These are phyloP conservation scores for Boletus semigastroideus DNA, from an alignment of 1,284 basidiomycete genomes.

Conservation along the genomic window DNA sequence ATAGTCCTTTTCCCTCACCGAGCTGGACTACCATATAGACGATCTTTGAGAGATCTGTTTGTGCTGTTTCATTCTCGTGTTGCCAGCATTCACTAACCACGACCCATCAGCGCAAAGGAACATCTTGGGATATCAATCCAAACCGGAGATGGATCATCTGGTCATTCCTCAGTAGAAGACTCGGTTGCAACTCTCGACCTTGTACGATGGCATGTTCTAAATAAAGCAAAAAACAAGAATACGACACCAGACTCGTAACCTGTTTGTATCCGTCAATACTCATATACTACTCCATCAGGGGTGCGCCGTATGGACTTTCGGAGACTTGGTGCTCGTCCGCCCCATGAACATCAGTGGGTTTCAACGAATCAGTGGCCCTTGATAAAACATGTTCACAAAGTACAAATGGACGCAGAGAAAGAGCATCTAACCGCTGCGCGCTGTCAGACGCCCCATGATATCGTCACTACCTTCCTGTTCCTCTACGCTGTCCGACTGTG, in stretches of 20 bases:
- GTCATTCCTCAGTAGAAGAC: conserved; percentile 86
- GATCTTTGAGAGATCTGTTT: conserved; percentile 78
- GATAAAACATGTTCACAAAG: conserved; percentile 17
- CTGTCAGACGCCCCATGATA: conserved; percentile 70
- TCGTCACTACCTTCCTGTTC: conserved; percentile 82
- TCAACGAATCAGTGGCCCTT: conserved; percentile 33
- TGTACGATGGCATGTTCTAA: conserved; percentile 70
- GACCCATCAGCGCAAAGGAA: conserved; percentile 63
- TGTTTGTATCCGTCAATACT: not conserved
- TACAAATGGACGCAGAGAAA: conserved; percentile 2
- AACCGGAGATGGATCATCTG: conserved; percentile 63
- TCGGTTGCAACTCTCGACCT: conserved; percentile 83
- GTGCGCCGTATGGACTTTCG: not conserved
- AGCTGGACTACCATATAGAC: conserved; percentile 74
- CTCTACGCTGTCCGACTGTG: conserved; percentile 76
- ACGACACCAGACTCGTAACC: conserved; percentile 17
- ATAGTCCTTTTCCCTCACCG: conserved; percentile 81
- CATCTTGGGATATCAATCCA: conserved; percentile 79
- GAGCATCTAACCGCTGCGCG: conserved; percentile 55
- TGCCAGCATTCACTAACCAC: not conserved
- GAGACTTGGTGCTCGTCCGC: not conserved
- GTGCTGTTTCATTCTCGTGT: conserved; percentile 23
- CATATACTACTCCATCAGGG: not conserved
- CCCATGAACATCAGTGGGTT: not conserved
- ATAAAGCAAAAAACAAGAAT: conserved; percentile 40